Evolutionary conservation across 2,329 filamentous ascomycete species (phyloP).

Genomic region (Aureobasidium namibiae): DNA sequence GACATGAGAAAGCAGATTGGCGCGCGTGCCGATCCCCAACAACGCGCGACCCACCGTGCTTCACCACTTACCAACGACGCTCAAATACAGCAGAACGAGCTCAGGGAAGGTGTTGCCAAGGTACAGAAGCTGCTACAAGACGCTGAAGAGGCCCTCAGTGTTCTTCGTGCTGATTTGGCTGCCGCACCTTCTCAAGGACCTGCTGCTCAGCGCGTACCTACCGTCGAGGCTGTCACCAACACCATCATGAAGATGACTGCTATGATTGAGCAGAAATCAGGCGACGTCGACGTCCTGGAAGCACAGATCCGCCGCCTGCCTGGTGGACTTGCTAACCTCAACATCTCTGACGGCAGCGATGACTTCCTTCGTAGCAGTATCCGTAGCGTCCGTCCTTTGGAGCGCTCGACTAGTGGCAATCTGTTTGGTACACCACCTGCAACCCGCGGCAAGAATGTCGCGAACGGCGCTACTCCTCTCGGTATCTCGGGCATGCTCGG

Average conservation of each 20-base stretch:
- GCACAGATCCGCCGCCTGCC: slow-evolving; percentile 68
- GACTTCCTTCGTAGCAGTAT: slow-evolving; percentile 26
- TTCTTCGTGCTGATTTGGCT: slow-evolving; percentile 72
- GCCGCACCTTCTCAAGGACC: slow-evolving; percentile 41
- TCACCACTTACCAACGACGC: slow-evolving; percentile 80
- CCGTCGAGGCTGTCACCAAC: slow-evolving; percentile 82
- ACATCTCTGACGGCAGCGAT: slow-evolving; percentile 22
- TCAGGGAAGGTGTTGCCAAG: slow-evolving; percentile 65
- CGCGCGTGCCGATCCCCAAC: slow-evolving; percentile 59
- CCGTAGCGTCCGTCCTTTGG: slow-evolving; percentile 20
- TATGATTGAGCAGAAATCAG: slow-evolving; percentile 85
- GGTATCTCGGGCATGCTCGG: slow-evolving; percentile 29
- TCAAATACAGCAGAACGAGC: slow-evolving; percentile 70
- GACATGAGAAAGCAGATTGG: slow-evolving; percentile 72
- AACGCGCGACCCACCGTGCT: slow-evolving; percentile 54
- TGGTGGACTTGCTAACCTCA: slow-evolving; percentile 22
- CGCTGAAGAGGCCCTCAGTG: slow-evolving; percentile 68
- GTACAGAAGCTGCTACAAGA: slow-evolving; percentile 69
- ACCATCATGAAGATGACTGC: slow-evolving; percentile 89
- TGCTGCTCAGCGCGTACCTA: slow-evolving; percentile 53
- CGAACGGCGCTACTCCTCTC: slow-evolving; percentile 25
- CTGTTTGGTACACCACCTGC: slow-evolving; percentile 31
- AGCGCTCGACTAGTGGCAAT: slow-evolving; percentile 20
- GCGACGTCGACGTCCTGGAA: slow-evolving; percentile 85
- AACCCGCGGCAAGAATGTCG: slow-evolving; percentile 19